Evolutionary conservation across 768 basidiomycete genomes (phyloP).

Genomic region (Mycena metata): DNA sequence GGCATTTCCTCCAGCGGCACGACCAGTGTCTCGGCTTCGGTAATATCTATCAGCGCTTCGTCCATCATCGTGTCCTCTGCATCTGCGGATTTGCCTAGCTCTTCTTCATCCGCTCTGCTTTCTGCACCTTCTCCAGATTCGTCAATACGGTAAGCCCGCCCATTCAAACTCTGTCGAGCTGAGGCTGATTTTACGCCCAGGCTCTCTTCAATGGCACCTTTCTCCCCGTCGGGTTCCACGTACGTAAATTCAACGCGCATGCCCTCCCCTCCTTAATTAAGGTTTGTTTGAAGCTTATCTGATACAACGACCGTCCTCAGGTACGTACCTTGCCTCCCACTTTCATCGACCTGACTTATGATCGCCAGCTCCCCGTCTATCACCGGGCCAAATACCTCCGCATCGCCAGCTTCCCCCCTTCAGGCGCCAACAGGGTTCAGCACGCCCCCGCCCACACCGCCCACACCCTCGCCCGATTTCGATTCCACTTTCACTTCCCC

Average conservation of each 20-base stretch:
- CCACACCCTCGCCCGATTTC: neutral
- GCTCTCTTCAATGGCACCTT: conserved; percentile 3
- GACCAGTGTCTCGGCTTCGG: neutral
- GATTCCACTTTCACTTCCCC: neutral
- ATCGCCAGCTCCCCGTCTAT: conserved; percentile 3
- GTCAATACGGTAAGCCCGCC: conserved; percentile 1
- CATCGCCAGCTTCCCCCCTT: conserved; percentile 4
- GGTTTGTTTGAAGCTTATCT: no score
- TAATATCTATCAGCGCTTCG: conserved; percentile 8
- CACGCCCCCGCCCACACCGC: neutral
- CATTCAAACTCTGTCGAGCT: conserved; percentile 6
- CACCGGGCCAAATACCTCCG: neutral
- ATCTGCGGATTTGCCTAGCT: neutral
- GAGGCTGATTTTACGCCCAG: conserved; percentile 5
- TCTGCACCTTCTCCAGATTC: conserved; percentile 14
- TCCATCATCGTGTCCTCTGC: no score
- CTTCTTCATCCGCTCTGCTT: conserved; percentile 10
- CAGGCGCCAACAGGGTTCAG: conserved; percentile 2
- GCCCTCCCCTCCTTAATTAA: no score
- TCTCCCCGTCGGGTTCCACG: conserved; percentile 3
- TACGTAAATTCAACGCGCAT: conserved; percentile 6
- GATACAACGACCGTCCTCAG: no score
- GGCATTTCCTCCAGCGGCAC: conserved; percentile 9
- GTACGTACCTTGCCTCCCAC: neutral
- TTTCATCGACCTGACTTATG: conserved; percentile 1